These are phyloP conservation scores for Casuarina cunninghamiana DNA, from an alignment of 306 rosid genomes.

Conservation along the genomic window DNA sequence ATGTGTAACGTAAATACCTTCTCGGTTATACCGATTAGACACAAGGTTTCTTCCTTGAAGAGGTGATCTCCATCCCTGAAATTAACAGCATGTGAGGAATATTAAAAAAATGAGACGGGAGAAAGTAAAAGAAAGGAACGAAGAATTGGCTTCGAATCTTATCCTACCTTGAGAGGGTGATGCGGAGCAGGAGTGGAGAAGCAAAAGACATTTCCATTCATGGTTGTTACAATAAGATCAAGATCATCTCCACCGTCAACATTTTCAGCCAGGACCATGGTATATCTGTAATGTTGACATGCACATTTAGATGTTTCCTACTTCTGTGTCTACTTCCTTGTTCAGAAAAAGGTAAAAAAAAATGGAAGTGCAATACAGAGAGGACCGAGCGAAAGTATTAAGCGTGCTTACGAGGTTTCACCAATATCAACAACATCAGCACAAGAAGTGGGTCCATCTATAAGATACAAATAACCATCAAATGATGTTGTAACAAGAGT, in stretches of 20 bases:
- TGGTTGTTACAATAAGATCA: slow-evolving; percentile 89
- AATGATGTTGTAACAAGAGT: slow-evolving; percentile 90
- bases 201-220: slow-evolving; percentile 98
- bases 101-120: background rate
- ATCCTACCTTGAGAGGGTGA: slow-evolving; percentile 90
- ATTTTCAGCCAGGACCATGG: slow-evolving; percentile 98
- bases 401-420: slow-evolving; percentile 88
- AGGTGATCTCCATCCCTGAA: slow-evolving; percentile 81
- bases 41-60: slow-evolving; percentile 85
- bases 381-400: slow-evolving; percentile 14
- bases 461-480: slow-evolving; percentile 91
- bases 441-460: slow-evolving; percentile 95
- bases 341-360: too few relatives aligned
- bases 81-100: slow-evolving; percentile 21
- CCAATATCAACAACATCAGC: slow-evolving; percentile 98
- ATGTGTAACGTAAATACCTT: slow-evolving; percentile 78
- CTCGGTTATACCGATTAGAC: slow-evolving; percentile 66
- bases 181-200: slow-evolving; percentile 90
- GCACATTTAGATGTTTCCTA: slow-evolving; percentile 4
- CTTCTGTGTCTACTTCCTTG: background rate
- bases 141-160: slow-evolving; percentile 24
- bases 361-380: slow-evolving; percentile 19
- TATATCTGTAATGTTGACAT: slow-evolving; percentile 66
- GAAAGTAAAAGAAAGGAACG: slow-evolving; percentile 17
- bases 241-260: slow-evolving; percentile 99